Evolutionary conservation across 352 stramenopile genomes (phyloP).

Genomic region (Pythium coloratum): DNA sequence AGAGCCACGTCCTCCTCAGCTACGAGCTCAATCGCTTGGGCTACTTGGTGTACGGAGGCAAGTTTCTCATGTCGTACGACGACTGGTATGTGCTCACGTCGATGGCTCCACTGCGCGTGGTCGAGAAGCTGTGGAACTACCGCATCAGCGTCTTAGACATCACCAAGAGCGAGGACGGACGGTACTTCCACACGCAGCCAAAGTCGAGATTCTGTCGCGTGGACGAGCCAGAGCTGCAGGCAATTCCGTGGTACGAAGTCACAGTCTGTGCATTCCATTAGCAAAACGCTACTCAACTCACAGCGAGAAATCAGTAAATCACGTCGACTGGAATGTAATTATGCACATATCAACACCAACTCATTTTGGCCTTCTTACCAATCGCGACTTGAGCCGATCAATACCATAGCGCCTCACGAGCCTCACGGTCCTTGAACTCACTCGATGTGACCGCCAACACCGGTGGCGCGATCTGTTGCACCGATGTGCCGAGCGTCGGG

Average conservation of each 20-base stretch:
- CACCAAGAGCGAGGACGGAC: background rate
- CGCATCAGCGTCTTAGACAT: conserved; percentile 17
- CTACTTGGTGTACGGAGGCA: conserved; percentile 14
- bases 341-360: too few relatives aligned
- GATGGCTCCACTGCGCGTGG: conserved; percentile 12
- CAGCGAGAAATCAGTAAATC: too few relatives aligned
- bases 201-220: conserved; percentile 3
- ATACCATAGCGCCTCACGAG: conserved; percentile 24
- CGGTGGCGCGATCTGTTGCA: conserved; percentile 45
- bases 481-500: conserved; percentile 39
- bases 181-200: background rate
- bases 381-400: background rate
- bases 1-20: conserved; percentile 1
- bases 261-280: conserved; percentile 8
- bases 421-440: conserved; percentile 28
- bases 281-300: too few relatives aligned
- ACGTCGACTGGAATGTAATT: too few relatives aligned
- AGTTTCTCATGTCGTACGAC: conserved; percentile 15
- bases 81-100: conserved; percentile 19
- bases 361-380: too few relatives aligned
- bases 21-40: conserved; percentile 18
- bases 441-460: conserved; percentile 36
- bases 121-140: conserved; percentile 22
- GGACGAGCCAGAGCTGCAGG: conserved; percentile 9
- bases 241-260: conserved; percentile 8